Percentiles rank a stretch among this genome's conserved stretches.
Evolutionary conservation across 2,329 filamentous ascomycete genomes (phyloP).

Genomic region (Ceratocystis lukuohia): DNA sequence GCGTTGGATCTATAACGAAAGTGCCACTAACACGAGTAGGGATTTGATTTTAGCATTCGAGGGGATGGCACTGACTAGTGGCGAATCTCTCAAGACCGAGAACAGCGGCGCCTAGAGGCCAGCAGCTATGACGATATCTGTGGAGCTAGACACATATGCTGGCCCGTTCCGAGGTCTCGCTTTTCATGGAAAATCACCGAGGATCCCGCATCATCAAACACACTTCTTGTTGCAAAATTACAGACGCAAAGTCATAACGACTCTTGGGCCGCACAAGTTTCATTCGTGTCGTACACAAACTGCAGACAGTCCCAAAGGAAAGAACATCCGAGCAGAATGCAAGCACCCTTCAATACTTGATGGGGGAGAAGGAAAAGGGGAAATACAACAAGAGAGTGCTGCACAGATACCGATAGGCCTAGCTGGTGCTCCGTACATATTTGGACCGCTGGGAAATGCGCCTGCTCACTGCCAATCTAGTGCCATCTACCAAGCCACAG

Average conservation of each 20-base stretch:
- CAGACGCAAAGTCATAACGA: neutral
- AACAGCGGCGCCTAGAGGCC: too few species aligned
- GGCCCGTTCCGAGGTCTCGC: too few species aligned
- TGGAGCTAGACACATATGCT: too few species aligned
- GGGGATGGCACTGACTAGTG: too few species aligned
- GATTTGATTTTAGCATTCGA: too few species aligned
- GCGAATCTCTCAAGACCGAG: too few species aligned
- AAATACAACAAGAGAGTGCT: neutral
- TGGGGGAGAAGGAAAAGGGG: neutral
- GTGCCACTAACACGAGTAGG: too few species aligned
- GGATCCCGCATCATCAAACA: too few species aligned
- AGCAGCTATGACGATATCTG: too few species aligned
- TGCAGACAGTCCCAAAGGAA: neutral
- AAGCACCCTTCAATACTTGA: neutral
- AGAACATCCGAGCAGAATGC: neutral
- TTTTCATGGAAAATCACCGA: too few species aligned
- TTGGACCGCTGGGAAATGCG: neutral
- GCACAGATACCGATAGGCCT: too few species aligned
- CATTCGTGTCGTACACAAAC: neutral
- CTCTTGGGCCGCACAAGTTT: neutral
- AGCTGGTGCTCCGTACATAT: slow-evolving; percentile 25
- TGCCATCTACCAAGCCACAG: neutral
- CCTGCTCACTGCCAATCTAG: neutral
- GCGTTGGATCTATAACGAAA: too few species aligned
- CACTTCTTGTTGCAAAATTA: neutral